Conservation (phyloP, 371 early-diverging fungal genomes). For the Mucor plumbeus region DNA sequence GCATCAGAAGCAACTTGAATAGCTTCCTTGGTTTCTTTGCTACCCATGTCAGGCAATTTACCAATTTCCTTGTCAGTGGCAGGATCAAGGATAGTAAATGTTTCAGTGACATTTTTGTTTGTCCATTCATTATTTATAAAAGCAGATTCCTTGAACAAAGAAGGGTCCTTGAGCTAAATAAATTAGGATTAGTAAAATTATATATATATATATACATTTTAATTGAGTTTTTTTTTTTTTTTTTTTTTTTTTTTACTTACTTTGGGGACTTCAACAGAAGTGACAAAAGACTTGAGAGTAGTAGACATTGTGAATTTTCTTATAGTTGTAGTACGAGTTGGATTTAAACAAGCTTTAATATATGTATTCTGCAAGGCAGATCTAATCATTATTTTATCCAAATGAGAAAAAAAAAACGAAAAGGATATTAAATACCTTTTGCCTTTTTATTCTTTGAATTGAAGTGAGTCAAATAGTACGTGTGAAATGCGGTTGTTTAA, state of each 20-base stretch:
- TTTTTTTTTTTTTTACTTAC: no score
- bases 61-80: slow-evolving; percentile 72
- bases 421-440: background rate
- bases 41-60: slow-evolving; percentile 69
- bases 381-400: slow-evolving; percentile 23
- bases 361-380: slow-evolving; percentile 38
- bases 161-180: slow-evolving; percentile 57
- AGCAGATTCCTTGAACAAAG: slow-evolving; percentile 55
- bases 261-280: slow-evolving; percentile 39
- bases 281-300: slow-evolving; percentile 24
- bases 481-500: slow-evolving; percentile 17
- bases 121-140: slow-evolving; percentile 67
- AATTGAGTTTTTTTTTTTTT: no score
- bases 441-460: background rate
- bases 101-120: slow-evolving; percentile 39
- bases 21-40: slow-evolving; percentile 62
- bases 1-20: slow-evolving; percentile 67
- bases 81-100: slow-evolving; percentile 68
- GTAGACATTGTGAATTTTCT: slow-evolving; percentile 22
- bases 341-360: slow-evolving; percentile 40
- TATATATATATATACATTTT: background rate
- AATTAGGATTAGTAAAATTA: background rate
- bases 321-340: slow-evolving; percentile 19
- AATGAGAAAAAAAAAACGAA: slow-evolving; percentile 8
- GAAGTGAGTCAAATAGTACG: background rate